Percentiles rank a stretch among this genome's conserved stretches.
These are phyloP conservation scores for Termitomyces sp. DNA, from an alignment of 768 basidiomycete species.

Conservation along the genomic window DNA sequence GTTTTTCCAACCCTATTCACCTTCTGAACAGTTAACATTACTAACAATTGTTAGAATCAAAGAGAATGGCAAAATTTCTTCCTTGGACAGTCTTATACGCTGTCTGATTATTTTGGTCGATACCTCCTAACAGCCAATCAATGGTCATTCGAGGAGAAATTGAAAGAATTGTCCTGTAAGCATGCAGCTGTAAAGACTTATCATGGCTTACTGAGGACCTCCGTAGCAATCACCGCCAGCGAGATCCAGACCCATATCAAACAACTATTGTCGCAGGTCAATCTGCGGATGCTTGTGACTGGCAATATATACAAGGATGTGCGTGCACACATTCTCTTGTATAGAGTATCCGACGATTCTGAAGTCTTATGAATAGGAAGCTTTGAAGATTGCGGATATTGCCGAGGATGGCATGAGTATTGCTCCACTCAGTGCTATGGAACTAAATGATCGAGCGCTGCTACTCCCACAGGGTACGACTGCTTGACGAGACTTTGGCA, in stretches of 20 bases:
- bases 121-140: slow-evolving; percentile 67
- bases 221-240: slow-evolving; percentile 60
- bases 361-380: slow-evolving; percentile 47
- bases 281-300: slow-evolving; percentile 67
- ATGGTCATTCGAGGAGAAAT: slow-evolving; percentile 74
- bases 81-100: slow-evolving; percentile 74
- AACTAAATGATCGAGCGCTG: slow-evolving; percentile 54
- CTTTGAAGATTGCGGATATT: slow-evolving; percentile 64
- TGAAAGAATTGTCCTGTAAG: slow-evolving; percentile 72
- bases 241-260: slow-evolving; percentile 63
- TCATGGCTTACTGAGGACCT: not conserved
- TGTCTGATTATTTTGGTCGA: slow-evolving; percentile 72
- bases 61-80: slow-evolving; percentile 84
- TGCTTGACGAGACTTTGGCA: not conserved
- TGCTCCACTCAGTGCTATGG: slow-evolving; percentile 46
- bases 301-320: slow-evolving; percentile 88
- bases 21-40: not conserved
- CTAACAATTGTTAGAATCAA: slow-evolving; percentile 44
- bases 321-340: slow-evolving; percentile 20
- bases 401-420: slow-evolving; percentile 61
- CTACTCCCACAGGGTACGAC: slow-evolving; percentile 62
- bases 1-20: slow-evolving; percentile 29
- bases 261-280: slow-evolving; percentile 55
- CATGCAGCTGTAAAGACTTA: not conserved
- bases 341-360: not conserved